These are phyloP conservation scores for Plasmodium coatneyi DNA, from an alignment of 169 alveolate species.

Conservation along the genomic window DNA sequence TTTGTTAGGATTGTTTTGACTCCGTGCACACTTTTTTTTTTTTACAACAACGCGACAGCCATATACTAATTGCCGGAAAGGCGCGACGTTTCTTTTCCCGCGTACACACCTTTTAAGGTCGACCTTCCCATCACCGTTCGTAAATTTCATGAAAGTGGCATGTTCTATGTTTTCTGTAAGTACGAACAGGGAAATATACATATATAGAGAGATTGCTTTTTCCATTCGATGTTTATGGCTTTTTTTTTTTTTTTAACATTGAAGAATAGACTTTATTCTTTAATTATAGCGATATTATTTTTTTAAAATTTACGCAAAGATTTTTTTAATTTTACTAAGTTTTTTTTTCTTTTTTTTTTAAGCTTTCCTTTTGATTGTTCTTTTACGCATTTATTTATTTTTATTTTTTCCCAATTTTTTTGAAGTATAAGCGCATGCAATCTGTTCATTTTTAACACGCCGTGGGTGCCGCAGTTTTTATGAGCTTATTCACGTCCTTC, in stretches of 20 bases:
- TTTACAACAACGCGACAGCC: background rate
- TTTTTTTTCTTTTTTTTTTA: no score
- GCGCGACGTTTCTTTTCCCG: background rate
- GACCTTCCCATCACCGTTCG: background rate
- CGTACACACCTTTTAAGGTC: background rate
- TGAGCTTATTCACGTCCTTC: background rate
- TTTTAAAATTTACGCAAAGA: background rate
- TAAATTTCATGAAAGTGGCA: background rate
- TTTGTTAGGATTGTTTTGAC: background rate
- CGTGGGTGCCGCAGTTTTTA: background rate
- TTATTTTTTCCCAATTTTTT: background rate
- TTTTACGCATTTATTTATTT: background rate
- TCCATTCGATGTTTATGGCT: background rate
- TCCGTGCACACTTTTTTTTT: background rate
- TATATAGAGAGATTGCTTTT: background rate
- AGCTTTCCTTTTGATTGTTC: background rate
- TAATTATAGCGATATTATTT: background rate
- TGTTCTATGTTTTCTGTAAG: background rate
- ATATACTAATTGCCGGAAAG: background rate
- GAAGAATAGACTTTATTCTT: background rate
- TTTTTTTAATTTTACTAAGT: background rate
- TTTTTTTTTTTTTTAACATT: background rate
- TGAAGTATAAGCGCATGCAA: background rate
- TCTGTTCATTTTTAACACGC: background rate
- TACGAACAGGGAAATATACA: background rate